Conservation (phyloP, 2,329 filamentous ascomycete genomes). For the Fusarium setosum region DNA sequence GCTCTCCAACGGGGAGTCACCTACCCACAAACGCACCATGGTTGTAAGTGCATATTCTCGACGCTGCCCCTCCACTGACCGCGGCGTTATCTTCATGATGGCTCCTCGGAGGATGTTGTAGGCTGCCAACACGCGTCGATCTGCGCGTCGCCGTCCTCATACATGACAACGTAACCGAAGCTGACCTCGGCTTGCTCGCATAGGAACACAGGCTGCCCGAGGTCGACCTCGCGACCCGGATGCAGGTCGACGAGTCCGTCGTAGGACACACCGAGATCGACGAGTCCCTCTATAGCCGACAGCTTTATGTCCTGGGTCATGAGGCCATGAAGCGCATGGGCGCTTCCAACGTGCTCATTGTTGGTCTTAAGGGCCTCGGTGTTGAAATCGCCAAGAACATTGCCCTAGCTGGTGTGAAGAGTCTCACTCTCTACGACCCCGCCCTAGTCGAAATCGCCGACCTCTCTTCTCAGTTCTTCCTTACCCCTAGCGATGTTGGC, state of each 20-base stretch:
- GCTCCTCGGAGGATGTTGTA: constrained; percentile 8
- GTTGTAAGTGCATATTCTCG: constrained; percentile 59
- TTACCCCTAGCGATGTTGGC: constrained; percentile 87
- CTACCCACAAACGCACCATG: constrained; percentile 70
- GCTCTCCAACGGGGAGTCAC: constrained; percentile 69
- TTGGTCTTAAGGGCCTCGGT: constrained; percentile 92
- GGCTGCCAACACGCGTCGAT: neutral
- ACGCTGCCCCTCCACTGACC: neutral
- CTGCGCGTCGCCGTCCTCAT: neutral
- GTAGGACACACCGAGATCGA: constrained; percentile 71
- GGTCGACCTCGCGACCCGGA: constrained; percentile 71
- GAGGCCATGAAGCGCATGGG: constrained; percentile 99
- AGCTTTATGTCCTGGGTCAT: constrained; percentile 78
- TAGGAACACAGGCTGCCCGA: constrained; percentile 66
- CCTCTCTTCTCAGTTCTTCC: constrained; percentile 97
- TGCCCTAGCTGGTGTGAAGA: constrained; percentile 97
- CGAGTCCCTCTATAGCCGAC: constrained; percentile 79
- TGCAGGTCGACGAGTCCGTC: constrained; percentile 73
- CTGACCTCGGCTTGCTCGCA: constrained; percentile 17
- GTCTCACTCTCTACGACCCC: constrained; percentile 92
- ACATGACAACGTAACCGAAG: neutral
- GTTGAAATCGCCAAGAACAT: constrained; percentile 99
- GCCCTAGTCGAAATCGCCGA: constrained; percentile 86
- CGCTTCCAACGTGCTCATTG: constrained; percentile 91
- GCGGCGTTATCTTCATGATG: constrained; percentile 5